phyloP scores from a whole-genome alignment of 208 protist genomes.

The Crithidia thermophila region DNA sequence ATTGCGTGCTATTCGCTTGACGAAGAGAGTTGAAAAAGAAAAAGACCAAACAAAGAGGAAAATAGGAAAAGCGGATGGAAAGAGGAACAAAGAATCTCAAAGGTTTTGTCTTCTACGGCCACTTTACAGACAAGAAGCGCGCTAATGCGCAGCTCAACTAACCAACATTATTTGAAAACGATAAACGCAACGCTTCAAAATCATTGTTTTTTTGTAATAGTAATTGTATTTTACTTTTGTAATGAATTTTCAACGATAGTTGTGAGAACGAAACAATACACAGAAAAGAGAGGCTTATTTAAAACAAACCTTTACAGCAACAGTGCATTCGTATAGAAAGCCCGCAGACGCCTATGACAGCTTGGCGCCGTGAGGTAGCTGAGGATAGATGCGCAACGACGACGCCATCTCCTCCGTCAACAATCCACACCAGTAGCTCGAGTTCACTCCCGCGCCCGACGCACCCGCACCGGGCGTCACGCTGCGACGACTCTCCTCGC shows the following conservation, averaged over 20 bases:
- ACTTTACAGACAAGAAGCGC: neutral
- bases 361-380: neutral
- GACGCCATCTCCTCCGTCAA: conserved; percentile 12
- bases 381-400: conserved; percentile 12
- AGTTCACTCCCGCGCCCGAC: neutral
- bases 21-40: neutral
- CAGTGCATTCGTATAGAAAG: too few relatives aligned
- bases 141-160: too few relatives aligned
- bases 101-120: too few relatives aligned
- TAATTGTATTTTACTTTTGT: neutral
- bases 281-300: neutral
- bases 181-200: too few relatives aligned
- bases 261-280: too few relatives aligned
- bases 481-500: conserved; percentile 11
- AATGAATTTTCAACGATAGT: neutral
- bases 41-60: neutral
- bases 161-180: too few relatives aligned
- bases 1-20: too few relatives aligned
- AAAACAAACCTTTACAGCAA: neutral
- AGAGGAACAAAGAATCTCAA: too few relatives aligned
- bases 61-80: too few relatives aligned
- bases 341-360: neutral
- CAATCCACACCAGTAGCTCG: conserved; percentile 26
- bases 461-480: neutral
- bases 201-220: neutral